Evolutionary conservation across 768 basidiomycete species (phyloP), one percentile per base, ranked within the genome.

Genomic region (Nevesoporus exiguus): DNA sequence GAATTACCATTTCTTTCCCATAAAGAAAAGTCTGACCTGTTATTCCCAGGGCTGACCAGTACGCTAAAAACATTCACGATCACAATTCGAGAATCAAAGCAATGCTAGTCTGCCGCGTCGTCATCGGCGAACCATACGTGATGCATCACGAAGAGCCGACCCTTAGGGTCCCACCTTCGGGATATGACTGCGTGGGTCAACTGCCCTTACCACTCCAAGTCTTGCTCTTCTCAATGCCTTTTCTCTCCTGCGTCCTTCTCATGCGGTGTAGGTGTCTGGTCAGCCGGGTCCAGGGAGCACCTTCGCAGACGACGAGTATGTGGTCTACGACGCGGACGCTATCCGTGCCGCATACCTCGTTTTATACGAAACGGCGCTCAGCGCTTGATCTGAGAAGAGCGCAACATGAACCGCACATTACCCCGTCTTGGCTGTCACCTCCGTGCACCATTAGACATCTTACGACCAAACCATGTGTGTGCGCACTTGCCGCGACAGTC

Each of bases 291-390:
- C 1, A 9, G 11, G 27, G 1, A 59, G 64, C 19, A 37, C 7
- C 9, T 67, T 67, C 30, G 0, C 2, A 15, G 60, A 64, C 5
- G 67, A 64, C 41, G 66, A 69, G 33, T 61, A 22, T 24, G 67
- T 69, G 25, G 60, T 67, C 8, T 69, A 69, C 25, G 34, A 69
- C 14, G 51, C 50, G 7, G 49, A 67, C 2, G 66, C 67, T 7
- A 58, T 69, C 27, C 64, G 61, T 1, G 21, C 62, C 1, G 66
- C 66, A 15, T 68, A 68, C 14, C 60, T 67, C 2, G 43, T 67
- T 31, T 21, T 66, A 51, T 68, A 68, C 44, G 55, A 58, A 17
- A 51, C 10, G 29, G 36, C 25, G 30, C 0, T 4, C 7, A 14
- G 25, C 3, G 7, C 40, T 21, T 61, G 46, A 56, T 7, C 5